Percentiles rank a stretch among this genome's conserved stretches.
These are phyloP conservation scores for Epichloe amarillans DNA, from an alignment of 2,329 filamentous ascomycete genomes.

Conservation along the genomic window DNA sequence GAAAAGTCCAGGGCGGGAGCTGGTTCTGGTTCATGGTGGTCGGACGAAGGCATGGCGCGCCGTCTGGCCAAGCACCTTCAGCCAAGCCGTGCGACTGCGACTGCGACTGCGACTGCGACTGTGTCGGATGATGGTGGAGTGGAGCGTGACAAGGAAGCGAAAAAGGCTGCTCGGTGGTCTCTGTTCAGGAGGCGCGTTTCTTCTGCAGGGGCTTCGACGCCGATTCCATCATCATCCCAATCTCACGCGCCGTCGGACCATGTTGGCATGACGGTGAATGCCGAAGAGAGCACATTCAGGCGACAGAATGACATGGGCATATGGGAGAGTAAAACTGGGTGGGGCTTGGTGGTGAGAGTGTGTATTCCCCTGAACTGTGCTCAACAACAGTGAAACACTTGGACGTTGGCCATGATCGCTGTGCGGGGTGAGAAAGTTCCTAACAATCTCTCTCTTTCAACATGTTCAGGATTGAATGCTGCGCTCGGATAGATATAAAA, in stretches of 20 bases:
- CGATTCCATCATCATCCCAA: neutral
- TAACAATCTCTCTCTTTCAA: no score
- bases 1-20: neutral
- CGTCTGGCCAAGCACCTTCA: slow-evolving; percentile 31
- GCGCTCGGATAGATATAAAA: no score
- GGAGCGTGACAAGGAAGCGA: slow-evolving; percentile 20
- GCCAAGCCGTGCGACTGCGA: slow-evolving; percentile 16
- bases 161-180: slow-evolving; percentile 14
- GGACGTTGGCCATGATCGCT: no score
- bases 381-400: no score
- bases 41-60: slow-evolving; percentile 30
- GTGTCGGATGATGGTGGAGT: slow-evolving; percentile 14
- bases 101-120: slow-evolving; percentile 4
- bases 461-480: no score
- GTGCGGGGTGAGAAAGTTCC: no score
- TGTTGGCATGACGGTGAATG: slow-evolving; percentile 27
- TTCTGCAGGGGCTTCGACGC: neutral
- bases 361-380: neutral
- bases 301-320: slow-evolving; percentile 37
- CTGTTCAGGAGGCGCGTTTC: slow-evolving; percentile 17
- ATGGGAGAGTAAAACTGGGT: slow-evolving; percentile 37
- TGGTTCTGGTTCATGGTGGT: slow-evolving; percentile 19
- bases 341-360: slow-evolving; percentile 29
- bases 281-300: slow-evolving; percentile 37
- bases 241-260: slow-evolving; percentile 8